Conservation (phyloP, 2,329 filamentous ascomycete species). For the Nemania sp. region DNA sequence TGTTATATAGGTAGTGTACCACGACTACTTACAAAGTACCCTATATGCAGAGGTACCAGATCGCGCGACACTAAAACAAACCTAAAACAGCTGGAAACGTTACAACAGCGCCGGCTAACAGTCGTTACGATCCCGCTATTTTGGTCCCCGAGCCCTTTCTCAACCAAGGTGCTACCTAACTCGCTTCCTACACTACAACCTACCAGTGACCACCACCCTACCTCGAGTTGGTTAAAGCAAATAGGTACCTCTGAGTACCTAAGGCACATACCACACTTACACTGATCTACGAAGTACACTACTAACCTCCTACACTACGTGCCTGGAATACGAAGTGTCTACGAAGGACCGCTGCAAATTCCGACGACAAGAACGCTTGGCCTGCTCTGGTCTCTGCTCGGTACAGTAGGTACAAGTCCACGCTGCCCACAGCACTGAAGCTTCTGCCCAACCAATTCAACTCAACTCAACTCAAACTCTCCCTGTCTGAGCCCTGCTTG, state of each 20-base stretch:
- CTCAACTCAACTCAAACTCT: too few relatives aligned
- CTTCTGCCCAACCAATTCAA: constrained; percentile 13
- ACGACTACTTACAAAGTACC: background rate
- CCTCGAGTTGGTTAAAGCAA: background rate
- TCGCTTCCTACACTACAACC: too few relatives aligned
- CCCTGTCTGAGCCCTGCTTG: constrained; percentile 24
- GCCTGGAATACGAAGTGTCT: too few relatives aligned
- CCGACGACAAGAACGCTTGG: too few relatives aligned
- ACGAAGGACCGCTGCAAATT: too few relatives aligned
- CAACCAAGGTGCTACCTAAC: background rate
- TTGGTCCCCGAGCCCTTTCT: background rate
- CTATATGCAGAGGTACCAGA: background rate
- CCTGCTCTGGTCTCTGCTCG: too few relatives aligned
- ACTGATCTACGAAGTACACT: too few relatives aligned
- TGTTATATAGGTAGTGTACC: background rate
- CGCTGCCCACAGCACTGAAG: constrained; percentile 16
- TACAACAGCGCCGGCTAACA: constrained; percentile 21
- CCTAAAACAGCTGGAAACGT: constrained; percentile 18
- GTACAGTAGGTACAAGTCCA: too few relatives aligned
- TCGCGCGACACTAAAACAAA: constrained; percentile 17
- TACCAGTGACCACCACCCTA: too few relatives aligned
- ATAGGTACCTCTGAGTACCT: background rate
- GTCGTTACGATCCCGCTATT: background rate
- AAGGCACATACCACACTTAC: background rate
- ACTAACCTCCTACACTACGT: too few relatives aligned